Evolutionary conservation across 257 asterid genomes (phyloP).

Genomic region (Parsonsia alboflavescens): DNA sequence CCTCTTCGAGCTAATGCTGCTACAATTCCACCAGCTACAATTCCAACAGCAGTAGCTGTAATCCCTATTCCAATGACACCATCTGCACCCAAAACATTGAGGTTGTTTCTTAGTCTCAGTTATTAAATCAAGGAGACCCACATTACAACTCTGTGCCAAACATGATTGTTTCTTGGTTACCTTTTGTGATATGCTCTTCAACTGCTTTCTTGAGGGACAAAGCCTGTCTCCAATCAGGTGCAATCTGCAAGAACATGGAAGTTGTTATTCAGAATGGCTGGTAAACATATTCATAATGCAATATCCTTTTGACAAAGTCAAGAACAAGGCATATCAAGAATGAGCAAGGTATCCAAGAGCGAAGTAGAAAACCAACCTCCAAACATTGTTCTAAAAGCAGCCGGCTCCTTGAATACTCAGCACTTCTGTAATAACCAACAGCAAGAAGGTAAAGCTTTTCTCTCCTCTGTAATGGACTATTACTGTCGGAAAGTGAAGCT

Average conservation of each 20-base stretch:
- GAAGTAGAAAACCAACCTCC: conserved; percentile 38
- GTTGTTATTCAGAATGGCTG: too few relatives aligned
- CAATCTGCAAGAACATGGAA: conserved; percentile 38
- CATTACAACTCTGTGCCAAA: background rate
- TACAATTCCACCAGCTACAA: conserved; percentile 56
- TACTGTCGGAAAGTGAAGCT: conserved; percentile 36
- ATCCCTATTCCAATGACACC: conserved; percentile 77
- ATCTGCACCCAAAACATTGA: conserved; percentile 35
- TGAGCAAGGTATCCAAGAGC: background rate
- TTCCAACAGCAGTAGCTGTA: conserved; percentile 57
- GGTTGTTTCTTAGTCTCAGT: background rate
- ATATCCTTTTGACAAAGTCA: background rate
- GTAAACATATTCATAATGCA: background rate
- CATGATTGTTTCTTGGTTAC: conserved; percentile 17
- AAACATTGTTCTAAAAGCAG: conserved; percentile 50
- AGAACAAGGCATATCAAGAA: background rate
- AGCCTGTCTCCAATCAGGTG: conserved; percentile 79
- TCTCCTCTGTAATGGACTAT: conserved; percentile 9
- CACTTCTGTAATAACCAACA: conserved; percentile 7
- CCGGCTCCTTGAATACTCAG: conserved; percentile 61
- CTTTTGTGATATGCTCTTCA: conserved; percentile 62
- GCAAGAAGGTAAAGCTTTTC: conserved; percentile 9
- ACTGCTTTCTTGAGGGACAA: conserved; percentile 51
- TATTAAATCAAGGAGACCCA: background rate
- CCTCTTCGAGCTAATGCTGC: conserved; percentile 57